Percentiles rank a stretch among this genome's conserved stretches.
phyloP scores from a whole-genome alignment of 2,329 filamentous ascomycete genomes.

The Monosporascus sp. region DNA sequence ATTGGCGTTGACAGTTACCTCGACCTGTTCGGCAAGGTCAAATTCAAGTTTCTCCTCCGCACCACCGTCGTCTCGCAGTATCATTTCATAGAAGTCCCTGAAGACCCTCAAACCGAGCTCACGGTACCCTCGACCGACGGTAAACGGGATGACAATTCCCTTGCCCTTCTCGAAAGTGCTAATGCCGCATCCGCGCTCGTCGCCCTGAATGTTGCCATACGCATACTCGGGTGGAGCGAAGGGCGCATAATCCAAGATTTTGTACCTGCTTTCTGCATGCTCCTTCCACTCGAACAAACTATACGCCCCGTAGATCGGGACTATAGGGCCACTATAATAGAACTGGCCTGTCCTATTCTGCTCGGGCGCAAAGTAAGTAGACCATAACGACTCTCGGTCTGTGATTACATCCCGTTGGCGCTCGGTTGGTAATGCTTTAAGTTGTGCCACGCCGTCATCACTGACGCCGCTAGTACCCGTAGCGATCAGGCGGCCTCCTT shows the following conservation, averaged over 20 bases:
- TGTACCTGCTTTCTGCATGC: slow-evolving; percentile 1
- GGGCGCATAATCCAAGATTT: slow-evolving; percentile 2
- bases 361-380: background rate
- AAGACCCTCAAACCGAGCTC: background rate
- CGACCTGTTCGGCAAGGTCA: background rate
- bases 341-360: slow-evolving; percentile 2
- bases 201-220: background rate
- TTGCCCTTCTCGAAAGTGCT: background rate
- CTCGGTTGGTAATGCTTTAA: background rate
- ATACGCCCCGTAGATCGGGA: slow-evolving; percentile 8
- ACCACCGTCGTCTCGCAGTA: background rate
- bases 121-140: background rate
- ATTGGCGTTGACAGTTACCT: background rate
- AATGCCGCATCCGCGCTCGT: background rate
- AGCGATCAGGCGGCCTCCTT: slow-evolving; percentile 7
- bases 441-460: background rate
- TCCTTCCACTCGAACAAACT: slow-evolving; percentile 9
- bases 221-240: background rate
- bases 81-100: background rate
- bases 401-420: background rate
- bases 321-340: slow-evolving; percentile 6
- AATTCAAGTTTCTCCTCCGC: background rate
- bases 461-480: slow-evolving; percentile 6
- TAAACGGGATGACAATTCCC: background rate
- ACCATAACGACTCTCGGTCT: background rate